phyloP scores from a whole-genome alignment of 371 early-diverging fungal genomes.

The Phascolomyces articulosus region DNA sequence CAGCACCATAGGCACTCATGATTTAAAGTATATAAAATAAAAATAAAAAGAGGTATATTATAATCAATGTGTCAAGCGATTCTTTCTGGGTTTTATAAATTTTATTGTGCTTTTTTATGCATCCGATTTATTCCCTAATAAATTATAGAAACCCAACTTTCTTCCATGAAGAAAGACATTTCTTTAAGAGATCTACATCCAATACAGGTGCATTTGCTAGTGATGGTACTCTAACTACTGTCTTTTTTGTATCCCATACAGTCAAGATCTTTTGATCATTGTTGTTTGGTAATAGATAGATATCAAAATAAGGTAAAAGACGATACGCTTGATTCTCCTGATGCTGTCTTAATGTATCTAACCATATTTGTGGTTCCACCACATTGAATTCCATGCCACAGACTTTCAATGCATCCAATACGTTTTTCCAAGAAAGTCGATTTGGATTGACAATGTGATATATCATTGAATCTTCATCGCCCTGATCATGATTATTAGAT shows the following conservation, averaged over 20 bases:
- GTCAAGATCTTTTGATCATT: neutral
- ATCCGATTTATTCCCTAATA: too few species aligned
- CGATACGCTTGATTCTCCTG: slow-evolving; percentile 34
- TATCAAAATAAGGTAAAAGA: slow-evolving; percentile 29
- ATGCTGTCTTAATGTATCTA: slow-evolving; percentile 22
- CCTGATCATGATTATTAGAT: too few species aligned
- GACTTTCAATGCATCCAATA: slow-evolving; percentile 24
- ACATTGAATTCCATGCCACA: slow-evolving; percentile 34
- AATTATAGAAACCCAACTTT: too few species aligned
- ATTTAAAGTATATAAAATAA: neutral
- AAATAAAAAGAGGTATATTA: too few species aligned
- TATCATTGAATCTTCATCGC: too few species aligned
- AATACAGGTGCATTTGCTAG: slow-evolving; percentile 5
- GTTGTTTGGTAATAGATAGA: too few species aligned
- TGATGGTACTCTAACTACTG: neutral
- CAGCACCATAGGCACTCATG: slow-evolving; percentile 23
- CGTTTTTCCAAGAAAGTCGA: slow-evolving; percentile 19
- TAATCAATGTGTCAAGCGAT: too few species aligned
- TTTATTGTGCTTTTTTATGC: too few species aligned
- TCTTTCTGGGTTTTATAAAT: too few species aligned
- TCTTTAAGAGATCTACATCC: slow-evolving; percentile 4
- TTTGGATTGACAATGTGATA: slow-evolving; percentile 43
- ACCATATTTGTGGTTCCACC: slow-evolving; percentile 28
- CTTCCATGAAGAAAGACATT: slow-evolving; percentile 12
- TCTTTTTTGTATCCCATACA: neutral